Evolutionary conservation across 805 yeast species (phyloP).

Genomic region (Debaryomyces tyrocola): DNA sequence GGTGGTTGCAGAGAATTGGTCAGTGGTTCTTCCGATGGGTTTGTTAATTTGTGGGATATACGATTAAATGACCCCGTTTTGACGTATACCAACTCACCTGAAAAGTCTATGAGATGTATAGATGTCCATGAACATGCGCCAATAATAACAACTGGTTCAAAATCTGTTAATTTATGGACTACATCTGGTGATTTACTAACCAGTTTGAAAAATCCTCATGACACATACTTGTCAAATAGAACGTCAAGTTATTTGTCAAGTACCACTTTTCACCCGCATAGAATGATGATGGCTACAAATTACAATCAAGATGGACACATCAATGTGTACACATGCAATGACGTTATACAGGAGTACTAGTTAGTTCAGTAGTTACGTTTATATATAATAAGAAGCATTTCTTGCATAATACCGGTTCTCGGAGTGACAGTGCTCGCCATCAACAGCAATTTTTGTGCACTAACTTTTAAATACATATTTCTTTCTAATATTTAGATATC

Average conservation of each 20-base stretch:
- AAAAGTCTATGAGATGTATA: slow-evolving; percentile 58
- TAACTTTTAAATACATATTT: no score
- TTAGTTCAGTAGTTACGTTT: not conserved
- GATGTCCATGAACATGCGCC: slow-evolving; percentile 97
- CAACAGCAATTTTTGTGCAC: not conserved
- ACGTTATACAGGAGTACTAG: slow-evolving; percentile 36
- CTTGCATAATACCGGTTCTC: not conserved
- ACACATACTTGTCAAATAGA: slow-evolving; percentile 44
- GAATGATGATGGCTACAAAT: slow-evolving; percentile 88
- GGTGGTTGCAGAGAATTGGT: slow-evolving; percentile 92
- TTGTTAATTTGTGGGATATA: slow-evolving; percentile 88
- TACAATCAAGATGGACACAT: slow-evolving; percentile 76
- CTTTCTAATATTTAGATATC: not conserved
- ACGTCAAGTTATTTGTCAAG: slow-evolving; percentile 59
- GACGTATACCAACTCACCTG: slow-evolving; percentile 56
- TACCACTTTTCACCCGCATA: slow-evolving; percentile 85
- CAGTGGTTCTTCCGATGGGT: slow-evolving; percentile 81
- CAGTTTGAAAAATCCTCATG: slow-evolving; percentile 53
- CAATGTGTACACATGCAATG: slow-evolving; percentile 51
- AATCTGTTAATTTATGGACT: slow-evolving; percentile 77
- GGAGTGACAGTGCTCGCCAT: not conserved
- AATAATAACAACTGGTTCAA: slow-evolving; percentile 83
- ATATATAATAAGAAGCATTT: not conserved
- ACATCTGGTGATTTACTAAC: slow-evolving; percentile 77
- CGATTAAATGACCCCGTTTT: slow-evolving; percentile 70